These are phyloP conservation scores for Blepharisma japonicum DNA, from an alignment of 73 alveolate species.

Conservation along the genomic window DNA sequence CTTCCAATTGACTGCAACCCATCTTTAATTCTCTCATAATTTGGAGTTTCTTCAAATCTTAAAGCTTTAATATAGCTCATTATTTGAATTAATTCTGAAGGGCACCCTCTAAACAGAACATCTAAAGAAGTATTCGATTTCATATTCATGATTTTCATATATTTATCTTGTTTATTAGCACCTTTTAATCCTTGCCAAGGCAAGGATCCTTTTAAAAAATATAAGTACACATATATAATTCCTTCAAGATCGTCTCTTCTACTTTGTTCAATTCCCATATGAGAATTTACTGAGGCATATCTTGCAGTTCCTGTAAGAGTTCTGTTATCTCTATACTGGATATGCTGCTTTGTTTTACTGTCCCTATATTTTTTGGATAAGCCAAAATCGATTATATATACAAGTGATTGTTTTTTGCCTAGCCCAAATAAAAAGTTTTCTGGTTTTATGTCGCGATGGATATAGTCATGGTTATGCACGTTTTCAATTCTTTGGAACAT, in stretches of 20 bases:
- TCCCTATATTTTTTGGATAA: slow-evolving; percentile 63
- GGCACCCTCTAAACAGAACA: too few species aligned
- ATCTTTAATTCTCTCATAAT: too few species aligned
- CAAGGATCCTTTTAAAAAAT: slow-evolving; percentile 46
- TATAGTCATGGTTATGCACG: slow-evolving; percentile 52
- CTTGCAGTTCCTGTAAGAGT: slow-evolving; percentile 58
- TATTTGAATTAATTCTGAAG: too few species aligned
- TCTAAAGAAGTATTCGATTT: too few species aligned
- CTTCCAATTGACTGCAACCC: too few species aligned
- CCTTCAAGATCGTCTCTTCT: slow-evolving; percentile 45
- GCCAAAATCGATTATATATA: slow-evolving; percentile 69
- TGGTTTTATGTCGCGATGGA: slow-evolving; percentile 75
- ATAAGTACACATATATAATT: slow-evolving; percentile 55
- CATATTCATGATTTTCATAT: slow-evolving; percentile 41
- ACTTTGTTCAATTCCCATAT: slow-evolving; percentile 34
- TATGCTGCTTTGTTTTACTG: slow-evolving; percentile 46
- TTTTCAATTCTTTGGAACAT: slow-evolving; percentile 60
- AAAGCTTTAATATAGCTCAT: too few species aligned
- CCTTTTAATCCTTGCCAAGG: slow-evolving; percentile 93
- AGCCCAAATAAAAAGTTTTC: slow-evolving; percentile 68
- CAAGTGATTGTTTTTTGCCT: slow-evolving; percentile 40
- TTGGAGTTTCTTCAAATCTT: too few species aligned
- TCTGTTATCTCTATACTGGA: slow-evolving; percentile 49
- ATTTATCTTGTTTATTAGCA: slow-evolving; percentile 74
- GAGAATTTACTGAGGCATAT: slow-evolving; percentile 49